Evolutionary conservation across 2,329 filamentous ascomycete species (phyloP).

Genomic region (Neocucurbitaria cava): DNA sequence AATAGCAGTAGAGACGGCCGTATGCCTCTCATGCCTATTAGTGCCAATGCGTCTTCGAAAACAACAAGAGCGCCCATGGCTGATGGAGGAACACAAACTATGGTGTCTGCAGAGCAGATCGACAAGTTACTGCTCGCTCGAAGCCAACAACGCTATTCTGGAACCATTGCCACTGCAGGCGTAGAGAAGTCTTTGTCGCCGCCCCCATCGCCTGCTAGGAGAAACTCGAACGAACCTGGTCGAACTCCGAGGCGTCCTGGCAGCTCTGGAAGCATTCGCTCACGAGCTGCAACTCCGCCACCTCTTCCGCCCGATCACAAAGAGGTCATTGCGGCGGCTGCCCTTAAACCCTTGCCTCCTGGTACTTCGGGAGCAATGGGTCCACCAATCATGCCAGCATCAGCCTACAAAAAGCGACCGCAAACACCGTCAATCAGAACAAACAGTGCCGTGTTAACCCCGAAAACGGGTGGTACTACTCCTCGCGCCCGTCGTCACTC

Average conservation of each 20-base stretch:
- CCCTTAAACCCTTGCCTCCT: slow-evolving; percentile 58
- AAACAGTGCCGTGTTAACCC: slow-evolving; percentile 55
- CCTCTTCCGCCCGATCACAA: slow-evolving; percentile 84
- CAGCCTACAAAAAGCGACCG: slow-evolving; percentile 64
- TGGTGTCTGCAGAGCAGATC: slow-evolving; percentile 81
- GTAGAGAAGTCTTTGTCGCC: slow-evolving; percentile 41
- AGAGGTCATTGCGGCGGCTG: slow-evolving; percentile 81
- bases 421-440: slow-evolving; percentile 51
- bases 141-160: slow-evolving; percentile 33
- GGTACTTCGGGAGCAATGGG: slow-evolving; percentile 69
- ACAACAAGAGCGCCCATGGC: slow-evolving; percentile 52
- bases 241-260: slow-evolving; percentile 65
- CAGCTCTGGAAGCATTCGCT: slow-evolving; percentile 73
- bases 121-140: slow-evolving; percentile 74
- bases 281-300: slow-evolving; percentile 62
- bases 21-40: slow-evolving; percentile 32
- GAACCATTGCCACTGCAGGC: slow-evolving; percentile 36
- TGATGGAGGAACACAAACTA: slow-evolving; percentile 82
- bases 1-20: slow-evolving; percentile 21
- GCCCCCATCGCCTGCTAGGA: slow-evolving; percentile 45
- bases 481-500: slow-evolving; percentile 54
- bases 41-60: slow-evolving; percentile 33
- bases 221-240: slow-evolving; percentile 31
- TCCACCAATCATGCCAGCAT: slow-evolving; percentile 83
- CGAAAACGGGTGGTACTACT: slow-evolving; percentile 61